These are phyloP conservation scores for Dioscorea cayenensis DNA, from an alignment of 116 monocot genomes.

Conservation along the genomic window DNA sequence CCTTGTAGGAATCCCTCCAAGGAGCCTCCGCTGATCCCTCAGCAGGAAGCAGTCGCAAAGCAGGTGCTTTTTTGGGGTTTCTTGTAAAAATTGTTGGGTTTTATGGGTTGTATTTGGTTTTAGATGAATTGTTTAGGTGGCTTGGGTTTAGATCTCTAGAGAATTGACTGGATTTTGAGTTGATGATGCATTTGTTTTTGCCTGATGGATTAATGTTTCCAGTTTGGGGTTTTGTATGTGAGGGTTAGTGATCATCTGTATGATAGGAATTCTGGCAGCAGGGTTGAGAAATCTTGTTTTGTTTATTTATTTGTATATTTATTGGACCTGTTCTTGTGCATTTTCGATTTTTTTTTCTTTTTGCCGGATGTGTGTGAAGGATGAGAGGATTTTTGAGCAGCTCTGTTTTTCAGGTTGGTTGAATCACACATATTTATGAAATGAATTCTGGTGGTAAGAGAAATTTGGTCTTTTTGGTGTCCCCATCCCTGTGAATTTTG, in stretches of 20 bases:
- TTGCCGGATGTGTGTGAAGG: too few species aligned
- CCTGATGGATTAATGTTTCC: too few species aligned
- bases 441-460: too few species aligned
- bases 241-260: background rate
- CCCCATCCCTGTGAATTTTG: background rate
- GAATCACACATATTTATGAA: too few species aligned
- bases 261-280: background rate
- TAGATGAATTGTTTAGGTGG: background rate
- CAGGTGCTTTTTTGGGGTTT: slow-evolving; percentile 29
- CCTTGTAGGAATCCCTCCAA: slow-evolving; percentile 2
- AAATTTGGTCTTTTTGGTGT: too few species aligned
- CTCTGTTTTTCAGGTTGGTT: too few species aligned
- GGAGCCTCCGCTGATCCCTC: slow-evolving; percentile 12
- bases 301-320: background rate
- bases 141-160: background rate
- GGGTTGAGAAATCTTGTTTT: too few species aligned
- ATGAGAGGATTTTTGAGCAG: too few species aligned
- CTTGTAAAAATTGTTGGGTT: background rate
- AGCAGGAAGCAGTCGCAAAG: slow-evolving; percentile 42
- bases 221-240: background rate
- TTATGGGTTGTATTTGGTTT: background rate
- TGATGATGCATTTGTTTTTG: background rate
- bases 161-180: background rate
- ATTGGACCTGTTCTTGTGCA: background rate
- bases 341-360: background rate